Percentiles rank a stretch among this genome's conserved stretches.
Conservation (phyloP, 192 early-diverging fungal species). For the Mortierella antarctica region DNA sequence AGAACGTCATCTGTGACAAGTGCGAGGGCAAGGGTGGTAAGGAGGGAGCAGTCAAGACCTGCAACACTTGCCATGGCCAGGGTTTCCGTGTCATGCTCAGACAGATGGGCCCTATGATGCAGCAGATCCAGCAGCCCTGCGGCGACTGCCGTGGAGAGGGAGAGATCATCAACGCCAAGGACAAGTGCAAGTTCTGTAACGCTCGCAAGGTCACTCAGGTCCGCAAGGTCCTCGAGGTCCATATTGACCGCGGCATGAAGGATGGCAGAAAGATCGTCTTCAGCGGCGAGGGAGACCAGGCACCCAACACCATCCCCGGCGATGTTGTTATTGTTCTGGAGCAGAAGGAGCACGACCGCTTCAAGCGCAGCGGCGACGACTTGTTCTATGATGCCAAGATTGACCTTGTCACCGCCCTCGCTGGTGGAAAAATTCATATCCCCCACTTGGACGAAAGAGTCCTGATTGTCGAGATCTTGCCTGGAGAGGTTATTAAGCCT, state of each 20-base stretch:
- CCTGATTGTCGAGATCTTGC: constrained; percentile 88
- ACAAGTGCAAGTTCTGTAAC: constrained; percentile 90
- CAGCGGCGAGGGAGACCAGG: constrained; percentile 95
- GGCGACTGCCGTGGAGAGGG: constrained; percentile 90
- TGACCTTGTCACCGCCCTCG: constrained; percentile 93
- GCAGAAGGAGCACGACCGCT: constrained; percentile 93
- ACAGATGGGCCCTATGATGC: constrained; percentile 99
- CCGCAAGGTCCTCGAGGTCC: constrained; percentile 97
- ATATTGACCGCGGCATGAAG: constrained; percentile 98
- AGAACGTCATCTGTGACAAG: constrained; percentile 88
- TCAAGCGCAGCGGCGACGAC: constrained; percentile 94
- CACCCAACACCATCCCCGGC: constrained; percentile 93
- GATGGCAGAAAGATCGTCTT: constrained; percentile 97
- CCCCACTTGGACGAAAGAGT: constrained; percentile 93
- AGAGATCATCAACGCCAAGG: constrained; percentile 90
- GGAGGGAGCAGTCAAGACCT: constrained; percentile 89
- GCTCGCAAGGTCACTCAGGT: constrained; percentile 90
- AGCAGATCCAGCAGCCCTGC: constrained; percentile 99
- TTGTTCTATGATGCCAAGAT: constrained; percentile 93
- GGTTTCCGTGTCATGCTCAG: constrained; percentile 91
- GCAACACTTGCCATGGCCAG: constrained; percentile 86
- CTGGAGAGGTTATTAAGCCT: constrained; percentile 96
- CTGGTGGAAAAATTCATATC: constrained; percentile 94
- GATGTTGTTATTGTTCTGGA: constrained; percentile 97
- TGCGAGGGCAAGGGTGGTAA: constrained; percentile 98